phyloP scores from a whole-genome alignment of 2,329 filamentous ascomycete species.

The Fusarium bactridioides region DNA sequence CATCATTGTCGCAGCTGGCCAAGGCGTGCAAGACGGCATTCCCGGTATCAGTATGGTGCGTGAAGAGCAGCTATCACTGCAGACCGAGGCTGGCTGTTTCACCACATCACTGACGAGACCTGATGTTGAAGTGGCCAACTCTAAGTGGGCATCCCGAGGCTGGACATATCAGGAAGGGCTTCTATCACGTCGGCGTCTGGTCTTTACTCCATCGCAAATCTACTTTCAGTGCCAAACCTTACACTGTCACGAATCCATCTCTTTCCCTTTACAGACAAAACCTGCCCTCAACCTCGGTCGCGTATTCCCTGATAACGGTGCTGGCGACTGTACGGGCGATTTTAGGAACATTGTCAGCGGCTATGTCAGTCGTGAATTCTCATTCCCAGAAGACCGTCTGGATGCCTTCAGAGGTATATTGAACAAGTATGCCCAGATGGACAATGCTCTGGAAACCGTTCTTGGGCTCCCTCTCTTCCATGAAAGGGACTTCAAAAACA shows the following conservation, averaged over 20 bases:
- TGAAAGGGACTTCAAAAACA: constrained; percentile 42
- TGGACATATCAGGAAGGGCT: constrained; percentile 51
- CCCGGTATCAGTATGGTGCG: constrained; percentile 46
- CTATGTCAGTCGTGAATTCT: constrained; percentile 45
- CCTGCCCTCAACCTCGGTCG: constrained; percentile 45
- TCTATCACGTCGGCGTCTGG: constrained; percentile 46
- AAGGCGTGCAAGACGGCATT: constrained; percentile 44
- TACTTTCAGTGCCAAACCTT: constrained; percentile 50
- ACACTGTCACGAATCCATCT: constrained; percentile 50
- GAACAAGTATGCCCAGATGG: constrained; percentile 40
- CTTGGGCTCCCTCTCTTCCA: constrained; percentile 49
- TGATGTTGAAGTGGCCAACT: constrained; percentile 47
- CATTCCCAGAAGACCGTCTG: constrained; percentile 42
- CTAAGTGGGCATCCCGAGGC: constrained; percentile 47
- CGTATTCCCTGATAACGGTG: constrained; percentile 42
- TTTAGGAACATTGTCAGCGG: constrained; percentile 43
- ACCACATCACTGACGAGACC: constrained; percentile 49
- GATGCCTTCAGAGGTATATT: constrained; percentile 48
- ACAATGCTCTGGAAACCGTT: constrained; percentile 42
- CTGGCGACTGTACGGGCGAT: constrained; percentile 35
- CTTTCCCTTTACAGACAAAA: constrained; percentile 44
- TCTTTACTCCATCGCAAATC: constrained; percentile 49
- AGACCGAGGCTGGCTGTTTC: constrained; percentile 45
- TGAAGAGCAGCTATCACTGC: constrained; percentile 47
- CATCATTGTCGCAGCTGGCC: constrained; percentile 47